Percentiles rank a stretch among this genome's conserved stretches.
phyloP scores from a whole-genome alignment of 2,329 filamentous ascomycete genomes.

The Diplodia corticola region DNA sequence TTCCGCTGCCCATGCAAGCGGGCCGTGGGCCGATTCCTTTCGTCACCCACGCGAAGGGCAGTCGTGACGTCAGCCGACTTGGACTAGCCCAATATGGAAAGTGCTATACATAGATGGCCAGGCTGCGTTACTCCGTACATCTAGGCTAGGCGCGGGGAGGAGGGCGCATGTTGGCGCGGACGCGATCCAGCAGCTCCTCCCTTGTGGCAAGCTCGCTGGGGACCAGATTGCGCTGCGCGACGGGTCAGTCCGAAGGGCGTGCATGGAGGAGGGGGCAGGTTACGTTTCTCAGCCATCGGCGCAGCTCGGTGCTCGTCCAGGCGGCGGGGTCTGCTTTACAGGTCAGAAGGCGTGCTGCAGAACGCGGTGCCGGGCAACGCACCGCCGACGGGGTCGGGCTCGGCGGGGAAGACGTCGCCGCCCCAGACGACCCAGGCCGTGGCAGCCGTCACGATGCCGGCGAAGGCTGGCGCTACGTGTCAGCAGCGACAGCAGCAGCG shows the following conservation, averaged over 20 bases:
- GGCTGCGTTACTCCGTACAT: no score
- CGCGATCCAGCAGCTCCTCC: constrained; percentile 66
- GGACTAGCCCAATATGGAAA: background rate
- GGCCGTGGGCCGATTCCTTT: no score
- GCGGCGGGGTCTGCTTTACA: constrained; percentile 57
- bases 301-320: constrained; percentile 81
- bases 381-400: constrained; percentile 75
- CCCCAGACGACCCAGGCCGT: constrained; percentile 86
- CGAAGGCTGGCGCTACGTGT: constrained; percentile 54
- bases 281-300: constrained; percentile 77
- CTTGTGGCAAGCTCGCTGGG: constrained; percentile 60
- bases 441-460: constrained; percentile 76
- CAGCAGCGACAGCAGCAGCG: background rate
- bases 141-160: constrained; percentile 29
- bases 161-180: constrained; percentile 66
- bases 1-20: no score
- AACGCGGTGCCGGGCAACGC: constrained; percentile 41
- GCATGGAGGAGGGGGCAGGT: constrained; percentile 3
- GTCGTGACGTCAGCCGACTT: background rate
- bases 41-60: background rate
- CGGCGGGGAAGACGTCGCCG: constrained; percentile 69
- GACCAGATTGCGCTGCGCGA: constrained; percentile 62
- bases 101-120: background rate
- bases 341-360: background rate
- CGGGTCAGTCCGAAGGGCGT: background rate